phyloP scores from a whole-genome alignment of 805 yeast genomes.

The Wickerhamiella azymoides region DNA sequence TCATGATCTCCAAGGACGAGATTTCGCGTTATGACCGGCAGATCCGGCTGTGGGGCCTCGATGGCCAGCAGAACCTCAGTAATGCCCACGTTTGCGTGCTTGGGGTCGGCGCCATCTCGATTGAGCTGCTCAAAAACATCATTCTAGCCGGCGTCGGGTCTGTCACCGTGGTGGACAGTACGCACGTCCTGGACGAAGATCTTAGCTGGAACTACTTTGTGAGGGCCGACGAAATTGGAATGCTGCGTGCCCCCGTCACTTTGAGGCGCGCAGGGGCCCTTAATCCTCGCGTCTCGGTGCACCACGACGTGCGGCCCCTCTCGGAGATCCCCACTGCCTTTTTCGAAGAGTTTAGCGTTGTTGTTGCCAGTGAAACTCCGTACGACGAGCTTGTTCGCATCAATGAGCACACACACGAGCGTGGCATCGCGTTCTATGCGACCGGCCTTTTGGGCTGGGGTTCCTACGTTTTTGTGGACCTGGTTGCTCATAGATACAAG shows the following conservation, averaged over 20 bases:
- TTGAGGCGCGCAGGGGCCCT: conserved; percentile 36
- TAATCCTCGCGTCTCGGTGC: conserved; percentile 53
- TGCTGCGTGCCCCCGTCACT: conserved; percentile 29
- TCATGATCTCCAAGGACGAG: conserved; percentile 8
- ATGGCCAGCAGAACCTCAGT: conserved; percentile 56
- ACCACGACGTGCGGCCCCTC: conserved; percentile 29
- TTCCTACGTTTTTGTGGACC: conserved; percentile 71
- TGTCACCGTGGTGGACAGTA: conserved; percentile 51
- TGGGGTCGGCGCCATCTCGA: conserved; percentile 35
- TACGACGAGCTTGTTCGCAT: conserved; percentile 31
- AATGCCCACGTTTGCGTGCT: conserved; percentile 47
- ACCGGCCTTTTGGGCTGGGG: conserved; percentile 65
- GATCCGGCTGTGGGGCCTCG: conserved; percentile 67
- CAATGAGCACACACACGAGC: conserved; percentile 42
- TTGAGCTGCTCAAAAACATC: conserved; percentile 67
- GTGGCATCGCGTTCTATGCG: conserved; percentile 51
- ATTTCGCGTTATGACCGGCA: conserved; percentile 56
- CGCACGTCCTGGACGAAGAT: conserved; percentile 44
- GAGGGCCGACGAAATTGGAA: conserved; percentile 41
- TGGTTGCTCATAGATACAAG: conserved; percentile 41
- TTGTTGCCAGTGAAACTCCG: conserved; percentile 58
- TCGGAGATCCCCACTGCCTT: conserved; percentile 24
- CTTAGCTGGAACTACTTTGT: conserved; percentile 65
- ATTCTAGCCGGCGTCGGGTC: conserved; percentile 81
- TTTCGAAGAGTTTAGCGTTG: conserved; percentile 46